Percentiles rank a stretch among this genome's conserved stretches.
These are phyloP conservation scores for Vigna angularis DNA, from an alignment of 306 rosid genomes.

Conservation along the genomic window DNA sequence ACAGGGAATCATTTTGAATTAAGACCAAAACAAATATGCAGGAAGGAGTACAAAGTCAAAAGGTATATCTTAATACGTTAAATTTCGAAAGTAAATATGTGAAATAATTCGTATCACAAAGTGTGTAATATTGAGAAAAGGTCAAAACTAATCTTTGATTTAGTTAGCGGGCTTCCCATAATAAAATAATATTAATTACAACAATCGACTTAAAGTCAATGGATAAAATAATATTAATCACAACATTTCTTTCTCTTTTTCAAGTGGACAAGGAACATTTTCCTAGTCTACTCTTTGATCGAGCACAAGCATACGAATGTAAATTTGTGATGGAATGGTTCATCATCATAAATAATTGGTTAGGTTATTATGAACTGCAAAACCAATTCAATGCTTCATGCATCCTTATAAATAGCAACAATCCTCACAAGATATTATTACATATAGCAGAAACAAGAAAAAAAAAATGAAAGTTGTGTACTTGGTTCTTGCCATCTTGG, in stretches of 20 bases:
- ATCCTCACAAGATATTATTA: no score
- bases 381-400: background rate
- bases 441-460: no score
- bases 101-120: background rate
- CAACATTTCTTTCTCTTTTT: background rate
- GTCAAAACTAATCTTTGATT: background rate
- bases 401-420: slow-evolving; percentile 21
- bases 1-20: background rate
- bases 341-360: no score
- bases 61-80: no score
- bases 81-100: no score
- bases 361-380: background rate
- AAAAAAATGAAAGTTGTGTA: background rate
- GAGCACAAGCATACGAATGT: no score
- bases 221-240: background rate
- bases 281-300: background rate
- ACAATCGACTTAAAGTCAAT: background rate
- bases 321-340: background rate
- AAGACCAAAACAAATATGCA: background rate
- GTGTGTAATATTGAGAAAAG: background rate
- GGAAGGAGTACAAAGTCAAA: background rate
- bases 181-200: background rate
- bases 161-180: background rate
- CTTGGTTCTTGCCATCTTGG: slow-evolving; percentile 11
- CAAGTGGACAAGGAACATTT: background rate